Evolutionary conservation across 2,329 filamentous ascomycete genomes (phyloP), one percentile per base, ranked within the genome.

Genomic region (Coleophoma cylindrospora): DNA sequence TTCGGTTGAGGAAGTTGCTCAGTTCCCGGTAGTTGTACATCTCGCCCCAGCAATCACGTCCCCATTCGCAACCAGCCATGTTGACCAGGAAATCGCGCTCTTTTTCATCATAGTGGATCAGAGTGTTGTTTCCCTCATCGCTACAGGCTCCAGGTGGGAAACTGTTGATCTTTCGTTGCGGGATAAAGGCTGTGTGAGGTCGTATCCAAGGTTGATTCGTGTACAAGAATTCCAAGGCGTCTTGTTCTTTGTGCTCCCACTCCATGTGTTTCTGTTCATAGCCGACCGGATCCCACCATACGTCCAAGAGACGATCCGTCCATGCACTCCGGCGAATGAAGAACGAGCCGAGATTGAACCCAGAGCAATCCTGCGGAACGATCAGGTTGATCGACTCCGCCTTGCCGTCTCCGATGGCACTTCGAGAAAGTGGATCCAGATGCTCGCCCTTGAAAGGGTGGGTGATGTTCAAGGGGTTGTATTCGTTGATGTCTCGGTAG

Each of bases 201-300:
- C 94, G 84, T 48, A 97, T 83, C 91, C 94, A 99, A 1, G 94
- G 89, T 66, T 97, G 92, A 49, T 86, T 87, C 50, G 77, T 80
- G 72, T 99, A 99, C 55, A 99, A 77, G 70, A 95, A 87, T 71
- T 96, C 91, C 40, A 99, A 74, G 2, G 91, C 90, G 65, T 97
- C 91, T 70, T 99, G 94, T 68, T 99, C 94, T 68, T 97, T 97
- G 75, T 99, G 94, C 64, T 94, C 91, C 94, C 94, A 99, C 55
- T 94, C 82, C 91, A 96, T 96, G 68, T 99, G 94, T 66, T 91
- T 95, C 71, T 99, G 94, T 71, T 99, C 94, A 68, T 99, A 99
- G 50, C 87, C 83, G 32, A 97, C 91, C 0, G 94, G 94, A 63
- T 99, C 94, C 94, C 94, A 99, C 94, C 94, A 99, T 47, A 96